Evolutionary conservation across 192 early-diverging fungal genomes (phyloP), one percentile per base, ranked within the genome.

Genomic region (Dissophora ornata): DNA sequence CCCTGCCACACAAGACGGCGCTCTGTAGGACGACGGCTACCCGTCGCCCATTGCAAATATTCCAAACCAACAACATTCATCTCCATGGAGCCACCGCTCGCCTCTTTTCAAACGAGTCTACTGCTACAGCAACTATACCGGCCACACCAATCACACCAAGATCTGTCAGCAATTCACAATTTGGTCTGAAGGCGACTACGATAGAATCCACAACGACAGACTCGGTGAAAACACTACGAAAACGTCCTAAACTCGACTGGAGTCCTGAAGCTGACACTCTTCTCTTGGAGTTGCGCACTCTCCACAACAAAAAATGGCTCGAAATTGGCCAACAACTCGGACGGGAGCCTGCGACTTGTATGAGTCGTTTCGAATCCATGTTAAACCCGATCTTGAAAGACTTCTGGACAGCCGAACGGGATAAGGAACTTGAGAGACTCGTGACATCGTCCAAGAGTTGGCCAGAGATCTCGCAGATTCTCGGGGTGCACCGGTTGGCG

Each of bases 341-440:
- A 11, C 59, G 59, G 1, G 60, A 71, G 10, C 69, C 69, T 5
- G 69, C 69, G 3, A 71, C 69, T 1, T 71, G 69, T 25, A 63
- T 71, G 69, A 57, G 18, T 4, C 59, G 69, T 0, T 71, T 63
- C 38, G 69, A 71, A 38, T 62, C 69, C 12, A 49, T 45, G 8
- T 26, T 71, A 1, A 71, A 71, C 21, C 69, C 61, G 10, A 30
- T 15, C 13, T 33, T 71, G 22, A 21, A 50, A 3, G 53, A 56
- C 0, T 71, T 63, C 44, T 71, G 69, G 69, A 71, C 69, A 1
- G 4, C 38, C 8, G 60, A 62, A 25, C 28, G 52, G 25, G 60
- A 62, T 41, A 42, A 53, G 24, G 8, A 49, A 21, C 42, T 71
- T 10, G 69, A 63, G 8, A 33, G 18, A 6, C 16, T 63, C 16